Conservation (phyloP, 768 basidiomycete species). For the Galerina sulciceps region DNA sequence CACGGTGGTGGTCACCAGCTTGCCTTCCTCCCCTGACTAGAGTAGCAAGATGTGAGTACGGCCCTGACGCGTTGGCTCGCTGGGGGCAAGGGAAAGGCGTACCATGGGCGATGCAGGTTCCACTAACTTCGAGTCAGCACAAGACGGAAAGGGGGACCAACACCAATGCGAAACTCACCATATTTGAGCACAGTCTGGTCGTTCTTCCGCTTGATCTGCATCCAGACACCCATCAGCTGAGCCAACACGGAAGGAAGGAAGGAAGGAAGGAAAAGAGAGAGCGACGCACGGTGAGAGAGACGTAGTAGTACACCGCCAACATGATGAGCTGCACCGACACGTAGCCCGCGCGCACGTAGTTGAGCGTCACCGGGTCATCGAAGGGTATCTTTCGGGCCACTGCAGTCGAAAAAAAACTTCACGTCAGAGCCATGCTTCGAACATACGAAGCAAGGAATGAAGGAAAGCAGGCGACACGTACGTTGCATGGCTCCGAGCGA, state of each 20-base stretch:
- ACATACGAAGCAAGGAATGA: neutral
- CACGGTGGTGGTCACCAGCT: slow-evolving; percentile 88
- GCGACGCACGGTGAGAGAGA: slow-evolving; percentile 70
- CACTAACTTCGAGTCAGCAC: slow-evolving; percentile 47
- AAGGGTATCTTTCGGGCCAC: slow-evolving; percentile 93
- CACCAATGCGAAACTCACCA: slow-evolving; percentile 50
- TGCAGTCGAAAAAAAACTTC: slow-evolving; percentile 28
- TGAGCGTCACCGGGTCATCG: slow-evolving; percentile 82
- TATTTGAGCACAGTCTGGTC: slow-evolving; percentile 97
- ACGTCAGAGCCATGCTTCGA: slow-evolving; percentile 2
- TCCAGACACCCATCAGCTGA: neutral
- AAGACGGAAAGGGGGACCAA: neutral
- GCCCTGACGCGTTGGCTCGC: neutral
- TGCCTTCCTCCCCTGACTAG: slow-evolving; percentile 65
- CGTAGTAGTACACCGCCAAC: slow-evolving; percentile 79
- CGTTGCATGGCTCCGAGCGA: slow-evolving; percentile 95
- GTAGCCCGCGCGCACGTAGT: slow-evolving; percentile 86
- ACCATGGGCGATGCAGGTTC: slow-evolving; percentile 81
- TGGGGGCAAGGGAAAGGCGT: slow-evolving; percentile 23
- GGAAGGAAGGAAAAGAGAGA: slow-evolving; percentile 67
- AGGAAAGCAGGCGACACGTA: slow-evolving; percentile 42
- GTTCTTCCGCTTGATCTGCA: slow-evolving; percentile 93
- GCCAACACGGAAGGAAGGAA: neutral
- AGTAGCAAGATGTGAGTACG: slow-evolving; percentile 24
- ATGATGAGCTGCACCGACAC: slow-evolving; percentile 73